phyloP scores from a whole-genome alignment of 2,329 filamentous ascomycete species.

The Aspergillus niger region DNA sequence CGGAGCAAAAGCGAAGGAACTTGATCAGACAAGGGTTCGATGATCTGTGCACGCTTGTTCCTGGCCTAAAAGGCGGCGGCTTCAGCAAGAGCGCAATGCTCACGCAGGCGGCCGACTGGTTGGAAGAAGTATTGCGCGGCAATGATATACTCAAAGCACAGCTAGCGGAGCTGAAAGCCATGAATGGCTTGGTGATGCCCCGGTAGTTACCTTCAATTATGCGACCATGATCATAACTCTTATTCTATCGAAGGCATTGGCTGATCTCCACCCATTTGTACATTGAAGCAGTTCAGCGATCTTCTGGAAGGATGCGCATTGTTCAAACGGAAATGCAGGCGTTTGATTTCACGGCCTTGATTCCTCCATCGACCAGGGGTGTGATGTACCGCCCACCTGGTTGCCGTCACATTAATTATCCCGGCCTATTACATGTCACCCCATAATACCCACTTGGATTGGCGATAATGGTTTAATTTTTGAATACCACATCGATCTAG shows the following conservation, averaged over 20 bases:
- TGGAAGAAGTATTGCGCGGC: constrained; percentile 70
- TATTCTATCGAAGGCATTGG: constrained; percentile 7
- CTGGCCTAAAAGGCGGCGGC: constrained; percentile 70
- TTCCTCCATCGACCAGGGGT: background rate
- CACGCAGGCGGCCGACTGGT: constrained; percentile 72
- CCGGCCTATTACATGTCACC: background rate
- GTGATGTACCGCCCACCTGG: background rate
- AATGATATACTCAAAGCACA: constrained; percentile 64
- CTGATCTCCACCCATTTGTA: background rate
- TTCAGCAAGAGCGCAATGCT: constrained; percentile 84
- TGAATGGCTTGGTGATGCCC: constrained; percentile 41
- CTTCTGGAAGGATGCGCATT: constrained; percentile 17
- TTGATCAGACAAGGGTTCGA: constrained; percentile 82
- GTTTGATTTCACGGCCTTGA: constrained; percentile 21
- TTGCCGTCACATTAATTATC: background rate
- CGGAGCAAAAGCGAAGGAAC: constrained; percentile 82
- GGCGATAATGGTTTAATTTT: background rate
- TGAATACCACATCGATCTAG: background rate
- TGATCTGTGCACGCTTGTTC: constrained; percentile 74
- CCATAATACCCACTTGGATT: constrained; percentile 1
- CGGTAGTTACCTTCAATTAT: constrained; percentile 29
- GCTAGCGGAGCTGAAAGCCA: constrained; percentile 51
- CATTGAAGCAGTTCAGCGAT: constrained; percentile 31
- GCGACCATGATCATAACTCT: constrained; percentile 24
- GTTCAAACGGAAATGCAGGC: constrained; percentile 21